Evolutionary conservation across 305 asterid species (phyloP).

Genomic region (Coffea humblotiana): DNA sequence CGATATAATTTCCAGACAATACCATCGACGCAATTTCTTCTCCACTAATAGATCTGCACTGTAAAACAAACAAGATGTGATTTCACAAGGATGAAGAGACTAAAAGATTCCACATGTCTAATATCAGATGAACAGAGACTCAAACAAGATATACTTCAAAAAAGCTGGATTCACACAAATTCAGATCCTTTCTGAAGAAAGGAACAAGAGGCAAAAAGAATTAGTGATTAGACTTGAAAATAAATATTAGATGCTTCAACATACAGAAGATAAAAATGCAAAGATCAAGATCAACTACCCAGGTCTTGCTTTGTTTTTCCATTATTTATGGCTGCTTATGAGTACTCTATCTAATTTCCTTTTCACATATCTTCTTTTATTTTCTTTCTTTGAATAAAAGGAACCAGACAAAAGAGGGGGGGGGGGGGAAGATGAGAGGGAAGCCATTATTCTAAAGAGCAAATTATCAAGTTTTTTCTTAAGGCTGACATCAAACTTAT

Average conservation of each 20-base stretch:
- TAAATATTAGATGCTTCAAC: background rate
- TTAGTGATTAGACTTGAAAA: constrained; percentile 1
- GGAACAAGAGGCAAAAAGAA: background rate
- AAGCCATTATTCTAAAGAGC: too few relatives aligned
- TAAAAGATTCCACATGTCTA: background rate
- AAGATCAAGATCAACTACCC: background rate
- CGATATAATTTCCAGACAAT: constrained; percentile 74
- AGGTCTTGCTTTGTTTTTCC: background rate
- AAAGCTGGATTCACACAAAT: background rate
- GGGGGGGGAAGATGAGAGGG: too few relatives aligned
- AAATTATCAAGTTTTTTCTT: background rate
- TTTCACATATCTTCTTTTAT: too few relatives aligned
- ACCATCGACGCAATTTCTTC: constrained; percentile 59
- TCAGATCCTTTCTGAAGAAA: background rate
- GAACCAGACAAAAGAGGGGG: too few relatives aligned
- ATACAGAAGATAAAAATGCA: background rate
- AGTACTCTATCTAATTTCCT: too few relatives aligned
- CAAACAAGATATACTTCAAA: background rate
- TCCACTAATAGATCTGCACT: constrained; percentile 82
- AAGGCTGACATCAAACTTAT: too few relatives aligned
- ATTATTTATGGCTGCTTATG: background rate
- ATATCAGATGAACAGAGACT: background rate
- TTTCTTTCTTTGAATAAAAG: too few relatives aligned
- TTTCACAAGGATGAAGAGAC: constrained; percentile 12
- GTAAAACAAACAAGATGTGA: constrained; percentile 36